Conservation (phyloP, 2,329 filamentous ascomycete genomes). For the Clarireedia monteithiana region DNA sequence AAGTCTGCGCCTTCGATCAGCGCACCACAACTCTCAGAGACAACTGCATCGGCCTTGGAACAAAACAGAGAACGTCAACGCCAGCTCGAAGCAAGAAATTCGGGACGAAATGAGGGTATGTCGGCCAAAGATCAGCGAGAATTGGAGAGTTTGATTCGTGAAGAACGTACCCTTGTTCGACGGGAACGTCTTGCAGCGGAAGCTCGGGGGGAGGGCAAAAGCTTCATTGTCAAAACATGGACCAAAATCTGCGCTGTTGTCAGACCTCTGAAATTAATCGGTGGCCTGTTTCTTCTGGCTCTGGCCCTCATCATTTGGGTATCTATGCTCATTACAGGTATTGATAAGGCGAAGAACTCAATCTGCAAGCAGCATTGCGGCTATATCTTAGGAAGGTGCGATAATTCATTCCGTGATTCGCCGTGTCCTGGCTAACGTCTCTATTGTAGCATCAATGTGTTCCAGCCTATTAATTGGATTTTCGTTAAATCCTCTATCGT, state of each 20-base stretch:
- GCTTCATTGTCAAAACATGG: slow-evolving; percentile 67
- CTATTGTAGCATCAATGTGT: slow-evolving; percentile 64
- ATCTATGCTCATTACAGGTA: slow-evolving; percentile 90
- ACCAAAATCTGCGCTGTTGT: slow-evolving; percentile 74
- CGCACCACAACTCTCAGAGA: slow-evolving; percentile 67
- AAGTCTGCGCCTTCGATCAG: slow-evolving; percentile 85
- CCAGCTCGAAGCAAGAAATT: slow-evolving; percentile 79
- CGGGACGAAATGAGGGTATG: slow-evolving; percentile 66
- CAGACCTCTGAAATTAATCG: slow-evolving; percentile 79
- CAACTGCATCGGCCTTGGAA: slow-evolving; percentile 72
- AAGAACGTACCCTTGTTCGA: slow-evolving; percentile 86
- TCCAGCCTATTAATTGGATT: slow-evolving; percentile 91
- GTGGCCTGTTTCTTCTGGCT: slow-evolving; percentile 70
- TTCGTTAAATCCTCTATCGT: slow-evolving; percentile 72
- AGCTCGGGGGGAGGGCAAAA: slow-evolving; percentile 67
- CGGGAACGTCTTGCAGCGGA: slow-evolving; percentile 83
- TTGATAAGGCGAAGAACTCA: slow-evolving; percentile 95
- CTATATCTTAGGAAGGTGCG: slow-evolving; percentile 66
- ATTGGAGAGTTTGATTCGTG: slow-evolving; percentile 75
- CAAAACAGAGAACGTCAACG: slow-evolving; percentile 86
- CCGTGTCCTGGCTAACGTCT: neutral
- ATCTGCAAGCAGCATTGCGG: slow-evolving; percentile 85
- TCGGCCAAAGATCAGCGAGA: slow-evolving; percentile 82
- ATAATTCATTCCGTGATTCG: neutral
- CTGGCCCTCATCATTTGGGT: slow-evolving; percentile 71